Percentiles rank a stretch among this genome's conserved stretches.
These are phyloP conservation scores for Picochlorum sp. DNA, from an alignment of 139 green algal genomes.

Conservation along the genomic window DNA sequence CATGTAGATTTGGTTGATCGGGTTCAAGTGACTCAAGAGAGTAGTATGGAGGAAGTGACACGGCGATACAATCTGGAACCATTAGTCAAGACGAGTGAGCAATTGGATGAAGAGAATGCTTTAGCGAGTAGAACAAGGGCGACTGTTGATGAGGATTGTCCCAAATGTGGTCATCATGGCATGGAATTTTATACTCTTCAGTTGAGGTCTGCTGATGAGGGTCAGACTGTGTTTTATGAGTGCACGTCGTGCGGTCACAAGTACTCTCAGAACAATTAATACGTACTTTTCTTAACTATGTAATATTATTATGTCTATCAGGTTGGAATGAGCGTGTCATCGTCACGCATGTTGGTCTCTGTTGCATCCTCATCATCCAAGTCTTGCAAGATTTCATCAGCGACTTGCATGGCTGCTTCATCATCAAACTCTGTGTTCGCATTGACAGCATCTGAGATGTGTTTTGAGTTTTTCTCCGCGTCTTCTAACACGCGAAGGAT, in stretches of 20 bases:
- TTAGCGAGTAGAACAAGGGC: slow-evolving; percentile 19
- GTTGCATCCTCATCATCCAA: slow-evolving; percentile 2
- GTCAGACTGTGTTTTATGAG: slow-evolving; percentile 87
- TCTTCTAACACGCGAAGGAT: slow-evolving; percentile 8
- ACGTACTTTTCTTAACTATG: neutral
- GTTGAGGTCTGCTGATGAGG: slow-evolving; percentile 85
- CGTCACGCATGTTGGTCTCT: no score
- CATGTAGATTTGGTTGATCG: slow-evolving; percentile 25
- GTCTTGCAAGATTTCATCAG: slow-evolving; percentile 23
- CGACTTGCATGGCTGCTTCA: slow-evolving; percentile 9
- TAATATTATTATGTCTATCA: neutral
- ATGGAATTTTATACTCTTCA: slow-evolving; percentile 92
- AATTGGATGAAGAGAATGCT: slow-evolving; percentile 37
- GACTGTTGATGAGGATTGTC: slow-evolving; percentile 68
- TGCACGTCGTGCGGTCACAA: slow-evolving; percentile 61
- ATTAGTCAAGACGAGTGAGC: slow-evolving; percentile 48
- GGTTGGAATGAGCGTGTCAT: no score
- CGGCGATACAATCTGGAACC: slow-evolving; percentile 61
- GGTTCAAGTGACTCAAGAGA: slow-evolving; percentile 11
- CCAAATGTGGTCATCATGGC: slow-evolving; percentile 57
- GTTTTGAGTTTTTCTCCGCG: slow-evolving; percentile 3
- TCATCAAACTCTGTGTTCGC: slow-evolving; percentile 7
- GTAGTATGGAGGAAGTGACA: slow-evolving; percentile 48
- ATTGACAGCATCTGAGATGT: neutral
- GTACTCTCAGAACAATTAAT: slow-evolving; percentile 43